Base-by-base conservation (phyloP, 441 rosid species). In the Gossypium davidsonii region DNA sequence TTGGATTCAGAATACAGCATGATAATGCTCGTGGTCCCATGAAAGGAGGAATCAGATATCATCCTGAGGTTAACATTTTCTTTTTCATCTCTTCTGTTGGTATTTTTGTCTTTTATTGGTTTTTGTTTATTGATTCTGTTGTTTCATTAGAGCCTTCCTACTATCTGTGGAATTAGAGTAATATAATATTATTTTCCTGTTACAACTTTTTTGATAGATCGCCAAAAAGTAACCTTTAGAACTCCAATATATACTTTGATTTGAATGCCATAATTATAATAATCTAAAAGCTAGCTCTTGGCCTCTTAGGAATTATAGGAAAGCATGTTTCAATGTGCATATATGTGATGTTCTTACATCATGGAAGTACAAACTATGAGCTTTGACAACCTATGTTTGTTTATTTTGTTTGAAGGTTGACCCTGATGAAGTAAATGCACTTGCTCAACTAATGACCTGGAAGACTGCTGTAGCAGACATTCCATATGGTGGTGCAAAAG, bases 391-490 rank as follows among this genome's bases (percentile, higher is more conserved):
- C 21, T 5, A 46, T 44, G n/a, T 46, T 9, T 25, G 5, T 46
- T 21, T 8, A 23, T 70, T 61, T 44, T 59, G 39, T 20, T 28
- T 15, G 57, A 75, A 95, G 99, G 99, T 95, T 75, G 98, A 95
- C 68, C 96, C 95, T 0, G 96, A 95, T 91, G 99, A 92, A 81
- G 98, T 93, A 7, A 95, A 95, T 80, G 99, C 99, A 9, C 75
- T 95, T 70, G 99, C 99, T 75, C 99, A 95, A 83, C 78, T 95
- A 42, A 95, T 95, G 99, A 95, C 98, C 20, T 95, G 98, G 99
- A 95, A 95, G 85, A 93, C 93, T 17, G 99, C 97, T 14, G 98
- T 93, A 11, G 99, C 92, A 0, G 88, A 95, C 71, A 93, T 93
- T 76, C 99, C 99, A 2, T 95, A 95, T 39, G 99, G 98, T 23